Base-by-base conservation (phyloP, 305 asterid species). In the Rubia peregrina region DNA sequence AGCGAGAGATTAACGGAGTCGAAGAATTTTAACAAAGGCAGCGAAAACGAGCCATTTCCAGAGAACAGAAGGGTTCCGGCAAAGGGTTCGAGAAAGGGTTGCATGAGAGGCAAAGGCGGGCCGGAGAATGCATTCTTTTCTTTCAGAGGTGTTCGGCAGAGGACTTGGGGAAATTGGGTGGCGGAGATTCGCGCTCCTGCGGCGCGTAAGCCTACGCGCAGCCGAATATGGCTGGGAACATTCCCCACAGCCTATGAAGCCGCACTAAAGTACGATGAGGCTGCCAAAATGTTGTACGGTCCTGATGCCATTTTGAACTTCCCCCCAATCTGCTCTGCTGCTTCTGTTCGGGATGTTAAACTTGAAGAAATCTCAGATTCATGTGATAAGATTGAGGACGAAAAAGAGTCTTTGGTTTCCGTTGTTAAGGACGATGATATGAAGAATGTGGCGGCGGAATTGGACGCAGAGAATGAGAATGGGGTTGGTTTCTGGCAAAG, bases 111-210 rank as follows among this genome's bases (percentile, higher is more conserved):
- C 26, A 81, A 78, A 76, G 85, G 81, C 1, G 79, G 83, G 12
- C 83, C 83, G 1, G 83, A 81, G 44, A 81, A 81, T 61, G 66
- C 69, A n/a, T 9, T 30, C 7, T 75, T 51, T 36, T 26, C 5
- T 21, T 81, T 62, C 56, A 71, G 82, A 26, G 83, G 85, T 41
- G 81, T 81, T 17, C 56, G 85, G 63, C 85, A 75, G 78, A 76
- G 85, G 71, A 78, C 56, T 48, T 76, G 85, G 82, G 85, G 80
- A 0, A 78, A 73, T 12, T 81, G 85, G 85, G 83, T 81, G 42
- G 83, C 85, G 0, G 81, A 81, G 79, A 78, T 81, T 51, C 75
- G 80, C 12, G 57, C 68, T 55, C 83, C 85, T 8, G 73, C 19
- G 3, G 6, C 24, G 3, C 7, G 22, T 16, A 68, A 61, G 5